phyloP scores from a whole-genome alignment of 148 eudicot species.

The Rhododendron griersonianum region DNA sequence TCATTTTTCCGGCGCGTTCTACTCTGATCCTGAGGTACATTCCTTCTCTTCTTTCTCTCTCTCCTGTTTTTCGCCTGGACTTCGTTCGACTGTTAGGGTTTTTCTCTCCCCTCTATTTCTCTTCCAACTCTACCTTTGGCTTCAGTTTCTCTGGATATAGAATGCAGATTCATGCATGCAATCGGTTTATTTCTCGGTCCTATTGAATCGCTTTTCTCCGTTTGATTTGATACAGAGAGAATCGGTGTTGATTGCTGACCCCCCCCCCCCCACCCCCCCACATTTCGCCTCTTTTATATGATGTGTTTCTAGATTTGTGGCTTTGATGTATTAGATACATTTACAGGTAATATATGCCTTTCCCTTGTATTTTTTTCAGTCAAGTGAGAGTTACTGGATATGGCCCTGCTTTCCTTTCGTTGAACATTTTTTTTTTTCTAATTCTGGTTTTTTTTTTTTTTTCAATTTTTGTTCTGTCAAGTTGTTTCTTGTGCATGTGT shows the following conservation, averaged over 20 bases:
- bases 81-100: background rate
- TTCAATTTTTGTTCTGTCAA: background rate
- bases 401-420: no score
- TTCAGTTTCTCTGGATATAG: background rate
- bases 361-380: no score
- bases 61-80: background rate
- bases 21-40: background rate
- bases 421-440: no score
- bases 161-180: background rate
- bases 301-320: no score
- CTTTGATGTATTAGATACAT: no score
- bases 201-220: background rate
- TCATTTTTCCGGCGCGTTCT: background rate
- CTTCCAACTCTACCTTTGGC: background rate
- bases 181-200: background rate
- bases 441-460: no score
- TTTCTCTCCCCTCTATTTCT: background rate
- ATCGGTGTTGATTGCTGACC: background rate
- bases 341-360: no score
- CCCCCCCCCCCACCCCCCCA: background rate
- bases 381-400: no score
- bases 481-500: background rate
- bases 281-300: background rate
- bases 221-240: background rate
- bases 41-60: background rate